A percentile compares a stretch with the other conserved stretches of the same genome.
These are phyloP conservation scores for Schizosaccharomyces versatilis DNA, from an alignment of 1,139 yeast genomes.

Conservation along the genomic window DNA sequence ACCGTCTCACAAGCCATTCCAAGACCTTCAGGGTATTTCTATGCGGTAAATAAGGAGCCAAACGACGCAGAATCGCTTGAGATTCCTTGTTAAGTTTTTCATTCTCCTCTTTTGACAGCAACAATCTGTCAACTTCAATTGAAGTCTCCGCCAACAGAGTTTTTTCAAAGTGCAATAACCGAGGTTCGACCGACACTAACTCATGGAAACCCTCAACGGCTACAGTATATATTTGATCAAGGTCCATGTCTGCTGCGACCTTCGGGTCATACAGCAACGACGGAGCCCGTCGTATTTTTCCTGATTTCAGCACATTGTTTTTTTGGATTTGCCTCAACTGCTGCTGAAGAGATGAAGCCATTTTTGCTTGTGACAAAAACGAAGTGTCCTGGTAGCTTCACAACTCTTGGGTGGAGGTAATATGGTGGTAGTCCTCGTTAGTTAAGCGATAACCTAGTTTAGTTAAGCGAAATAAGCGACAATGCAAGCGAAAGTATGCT, in stretches of 20 bases:
- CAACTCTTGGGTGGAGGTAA: too few relatives aligned
- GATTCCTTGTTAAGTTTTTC: conserved; percentile 54
- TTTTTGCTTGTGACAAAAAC: neutral
- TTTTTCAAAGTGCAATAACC: conserved; percentile 44
- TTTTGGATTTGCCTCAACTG: conserved; percentile 59
- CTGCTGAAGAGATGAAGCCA: conserved; percentile 40
- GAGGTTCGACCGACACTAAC: conserved; percentile 44
- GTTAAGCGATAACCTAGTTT: too few relatives aligned
- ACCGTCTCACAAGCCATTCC: conserved; percentile 89
- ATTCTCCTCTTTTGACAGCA: conserved; percentile 45
- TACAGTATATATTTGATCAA: conserved; percentile 51
- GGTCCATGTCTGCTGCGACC: conserved; percentile 83
- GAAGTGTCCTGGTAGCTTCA: too few relatives aligned
- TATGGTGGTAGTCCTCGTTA: too few relatives aligned
- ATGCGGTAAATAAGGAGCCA: conserved; percentile 55
- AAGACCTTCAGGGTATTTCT: conserved; percentile 61
- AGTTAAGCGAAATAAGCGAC: too few relatives aligned
- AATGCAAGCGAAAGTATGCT: too few relatives aligned
- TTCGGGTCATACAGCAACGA: conserved; percentile 72
- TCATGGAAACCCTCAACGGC: conserved; percentile 62
- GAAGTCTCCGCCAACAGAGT: conserved; percentile 70
- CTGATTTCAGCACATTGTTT: conserved; percentile 51
- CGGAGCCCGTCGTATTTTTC: conserved; percentile 70
- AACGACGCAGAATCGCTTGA: conserved; percentile 45
- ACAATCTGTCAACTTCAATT: conserved; percentile 53